Evolutionary conservation across 352 stramenopile genomes (phyloP).

Genomic region (Phytophthora fragariaefolia): DNA sequence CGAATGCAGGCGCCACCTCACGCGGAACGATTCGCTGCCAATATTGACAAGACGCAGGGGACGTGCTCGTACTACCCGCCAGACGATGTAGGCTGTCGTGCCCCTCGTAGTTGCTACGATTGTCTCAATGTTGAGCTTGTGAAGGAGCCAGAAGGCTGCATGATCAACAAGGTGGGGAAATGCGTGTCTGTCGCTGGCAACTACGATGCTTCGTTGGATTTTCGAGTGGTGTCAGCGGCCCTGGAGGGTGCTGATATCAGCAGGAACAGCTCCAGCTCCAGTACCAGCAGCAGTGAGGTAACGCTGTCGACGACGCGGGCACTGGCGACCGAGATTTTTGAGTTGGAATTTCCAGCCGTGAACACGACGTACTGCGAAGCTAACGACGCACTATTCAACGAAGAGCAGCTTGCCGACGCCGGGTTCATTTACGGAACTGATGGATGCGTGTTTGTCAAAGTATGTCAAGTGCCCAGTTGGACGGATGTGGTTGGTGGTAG

Average conservation of each 20-base stretch:
- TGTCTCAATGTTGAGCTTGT: slow-evolving; percentile 42
- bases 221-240: slow-evolving; percentile 18
- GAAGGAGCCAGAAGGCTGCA: slow-evolving; percentile 33
- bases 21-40: background rate
- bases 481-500: slow-evolving; percentile 30
- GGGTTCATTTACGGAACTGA: slow-evolving; percentile 33
- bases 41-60: slow-evolving; percentile 20
- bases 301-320: background rate
- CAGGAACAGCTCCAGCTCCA: slow-evolving; percentile 6
- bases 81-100: slow-evolving; percentile 28
- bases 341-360: slow-evolving; percentile 35
- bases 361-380: slow-evolving; percentile 55
- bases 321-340: background rate
- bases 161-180: slow-evolving; percentile 34
- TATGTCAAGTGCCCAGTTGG: slow-evolving; percentile 37
- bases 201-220: slow-evolving; percentile 39
- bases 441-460: slow-evolving; percentile 41
- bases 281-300: background rate
- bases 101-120: slow-evolving; percentile 48
- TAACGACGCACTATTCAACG: slow-evolving; percentile 24
- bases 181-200: slow-evolving; percentile 37
- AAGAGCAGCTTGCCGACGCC: slow-evolving; percentile 1
- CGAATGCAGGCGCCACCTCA: background rate
- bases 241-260: slow-evolving; percentile 8
- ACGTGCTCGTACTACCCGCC: slow-evolving; percentile 44